Evolutionary conservation across 208 protist species (phyloP), one percentile per base, ranked within the genome.

Genomic region (Porcisia hertigi): DNA sequence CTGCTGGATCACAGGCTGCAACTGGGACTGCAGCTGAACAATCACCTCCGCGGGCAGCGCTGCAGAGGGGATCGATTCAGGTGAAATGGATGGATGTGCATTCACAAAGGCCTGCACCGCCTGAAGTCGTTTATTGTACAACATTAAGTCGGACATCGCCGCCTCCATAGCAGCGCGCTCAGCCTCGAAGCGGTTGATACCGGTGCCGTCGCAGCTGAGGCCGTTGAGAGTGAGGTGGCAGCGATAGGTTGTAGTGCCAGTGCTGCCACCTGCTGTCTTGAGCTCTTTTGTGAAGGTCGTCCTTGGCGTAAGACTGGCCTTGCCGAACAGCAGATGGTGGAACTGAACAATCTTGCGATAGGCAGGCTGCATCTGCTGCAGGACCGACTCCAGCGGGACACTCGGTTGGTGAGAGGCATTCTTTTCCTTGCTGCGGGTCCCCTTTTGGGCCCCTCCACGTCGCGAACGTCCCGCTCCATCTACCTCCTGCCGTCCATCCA

Each of bases 161-260:
- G 59, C 45, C 43, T 87, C 82, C 71, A 92, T 60, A 5, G 92
- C 92, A 2, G 55, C 58, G 4, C 92, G 85, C 75, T 96, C 81
- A 0, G 92, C 88, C 72, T 94, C 92, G 80, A 94, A 95, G 63
- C 90, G 73, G 60, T 93, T 95, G 39, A 93, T 75, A 18, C 92
- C 92, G 2, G 39, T 66, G 30, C 82, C 90, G n/a, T 84, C 80
- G 55, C 88, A 93, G 16, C 53, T 76, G 18, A 94, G 64, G 30
- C 81, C 88, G 65, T 77, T 77, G 45, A 92, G 54, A 39, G 75
- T 73, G 14, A 95, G 69, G 2, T 76, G 34, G 79, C 92, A 96
- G 60, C 75, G 63, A 71, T 87, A 92, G 25, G 55, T 4, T 4
- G 43, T 41, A 30, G 63, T 25, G 25, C 71, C 47, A n/a, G 30